Percentiles rank a stretch among this genome's conserved stretches.
Conservation (phyloP, 192 early-diverging fungal genomes). For the Gamsiella multidivaricata region DNA sequence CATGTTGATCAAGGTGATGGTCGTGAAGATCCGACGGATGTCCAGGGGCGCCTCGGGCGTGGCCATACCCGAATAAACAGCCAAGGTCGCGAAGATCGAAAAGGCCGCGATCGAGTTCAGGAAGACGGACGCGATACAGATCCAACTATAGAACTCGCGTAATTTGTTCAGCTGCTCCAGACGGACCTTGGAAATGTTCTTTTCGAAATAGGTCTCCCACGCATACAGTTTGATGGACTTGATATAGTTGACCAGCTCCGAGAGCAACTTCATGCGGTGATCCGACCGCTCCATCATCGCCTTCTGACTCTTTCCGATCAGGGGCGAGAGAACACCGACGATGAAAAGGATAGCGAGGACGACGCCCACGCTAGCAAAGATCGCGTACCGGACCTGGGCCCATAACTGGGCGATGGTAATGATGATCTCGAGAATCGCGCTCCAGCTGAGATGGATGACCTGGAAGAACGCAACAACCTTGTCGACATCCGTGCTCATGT, state of each 20-base stretch:
- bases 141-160: conserved; percentile 23
- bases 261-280: conserved; percentile 74
- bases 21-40: conserved; percentile 73
- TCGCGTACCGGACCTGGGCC: conserved; percentile 23
- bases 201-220: conserved; percentile 67
- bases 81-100: conserved; percentile 55
- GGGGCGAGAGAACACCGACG: not conserved
- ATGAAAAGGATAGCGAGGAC: conserved; percentile 5
- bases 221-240: conserved; percentile 78
- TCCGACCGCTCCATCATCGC: conserved; percentile 51
- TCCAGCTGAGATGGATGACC: conserved; percentile 42
- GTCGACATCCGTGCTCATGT: conserved; percentile 65
- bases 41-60: conserved; percentile 54
- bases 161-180: conserved; percentile 43
- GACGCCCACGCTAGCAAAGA: conserved; percentile 50
- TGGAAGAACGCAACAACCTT: conserved; percentile 23
- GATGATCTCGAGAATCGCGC: conserved; percentile 26
- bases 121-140: conserved; percentile 4
- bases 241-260: conserved; percentile 72
- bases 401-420: conserved; percentile 35
- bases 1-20: conserved; percentile 82
- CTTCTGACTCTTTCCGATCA: not conserved
- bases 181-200: conserved; percentile 43
- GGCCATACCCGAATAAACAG: conserved; percentile 38
- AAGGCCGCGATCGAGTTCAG: conserved; percentile 44